Conservation (phyloP, 73 alveolate genomes). For the Stentor coeruleus region DNA sequence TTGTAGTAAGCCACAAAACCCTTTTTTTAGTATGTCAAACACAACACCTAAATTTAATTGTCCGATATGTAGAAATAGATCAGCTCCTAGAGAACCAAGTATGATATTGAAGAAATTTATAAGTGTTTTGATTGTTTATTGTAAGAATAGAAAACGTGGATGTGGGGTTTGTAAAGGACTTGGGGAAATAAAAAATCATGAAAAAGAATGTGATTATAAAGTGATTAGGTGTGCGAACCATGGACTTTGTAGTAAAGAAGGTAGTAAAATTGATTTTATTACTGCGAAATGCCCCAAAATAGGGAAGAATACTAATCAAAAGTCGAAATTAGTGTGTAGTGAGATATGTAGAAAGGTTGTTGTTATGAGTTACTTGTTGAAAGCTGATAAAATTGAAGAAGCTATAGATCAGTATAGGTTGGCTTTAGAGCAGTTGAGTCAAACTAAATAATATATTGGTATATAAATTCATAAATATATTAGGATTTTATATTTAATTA, state of each 20-base stretch:
- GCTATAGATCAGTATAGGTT: too few species aligned
- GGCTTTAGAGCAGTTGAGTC: too few species aligned
- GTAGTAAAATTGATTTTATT: not conserved
- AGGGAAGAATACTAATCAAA: too few species aligned
- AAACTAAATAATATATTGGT: too few species aligned
- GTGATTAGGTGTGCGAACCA: not conserved
- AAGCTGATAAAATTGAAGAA: too few species aligned
- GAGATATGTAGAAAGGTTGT: too few species aligned
- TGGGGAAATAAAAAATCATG: constrained; percentile 17
- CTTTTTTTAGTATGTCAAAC: not conserved
- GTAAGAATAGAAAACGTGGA: not conserved
- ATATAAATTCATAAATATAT: too few species aligned
- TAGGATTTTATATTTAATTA: too few species aligned
- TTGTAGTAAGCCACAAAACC: not conserved
- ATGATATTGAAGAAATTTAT: not conserved
- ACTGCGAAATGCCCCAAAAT: too few species aligned
- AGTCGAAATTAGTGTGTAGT: too few species aligned
- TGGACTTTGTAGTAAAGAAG: not conserved
- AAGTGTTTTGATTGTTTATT: not conserved
- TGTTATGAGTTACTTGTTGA: too few species aligned
- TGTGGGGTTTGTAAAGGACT: not conserved
- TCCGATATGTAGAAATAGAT: not conserved
- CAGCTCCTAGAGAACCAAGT: not conserved
- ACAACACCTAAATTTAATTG: not conserved
- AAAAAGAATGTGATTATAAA: not conserved